A percentile compares a stretch with the other conserved stretches of the same genome.
Conservation (phyloP, 192 early-diverging fungal genomes). For the Chytriomyces hyalinus region DNA sequence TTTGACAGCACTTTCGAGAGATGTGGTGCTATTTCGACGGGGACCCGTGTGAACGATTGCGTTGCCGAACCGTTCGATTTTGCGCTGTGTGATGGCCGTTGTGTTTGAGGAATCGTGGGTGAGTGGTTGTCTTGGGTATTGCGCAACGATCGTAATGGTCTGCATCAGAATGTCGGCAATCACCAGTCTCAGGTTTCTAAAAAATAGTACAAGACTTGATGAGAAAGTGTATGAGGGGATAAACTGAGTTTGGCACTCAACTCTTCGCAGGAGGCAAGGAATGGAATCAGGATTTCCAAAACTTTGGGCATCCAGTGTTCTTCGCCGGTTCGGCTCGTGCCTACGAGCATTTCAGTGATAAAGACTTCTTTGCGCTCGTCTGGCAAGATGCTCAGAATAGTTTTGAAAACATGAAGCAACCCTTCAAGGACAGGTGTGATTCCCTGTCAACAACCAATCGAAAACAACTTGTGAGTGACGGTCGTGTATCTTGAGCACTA, state of each 20-base stretch:
- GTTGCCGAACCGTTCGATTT: constrained; percentile 14
- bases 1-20: not conserved
- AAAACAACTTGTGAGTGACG: not conserved
- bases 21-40: not conserved
- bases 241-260: not conserved
- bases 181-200: constrained; percentile 5
- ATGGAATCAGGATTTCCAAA: constrained; percentile 29
- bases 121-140: constrained; percentile 24
- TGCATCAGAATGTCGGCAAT: constrained; percentile 15
- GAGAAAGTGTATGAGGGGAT: not conserved
- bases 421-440: not conserved
- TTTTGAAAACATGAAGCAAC: constrained; percentile 3
- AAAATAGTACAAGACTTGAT: not conserved
- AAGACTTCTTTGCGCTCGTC: not conserved
- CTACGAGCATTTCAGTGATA: constrained; percentile 20
- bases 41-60: constrained; percentile 23
- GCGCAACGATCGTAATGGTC: constrained; percentile 8
- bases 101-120: not conserved
- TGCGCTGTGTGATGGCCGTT: constrained; percentile 2
- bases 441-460: not conserved
- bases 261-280: constrained; percentile 26
- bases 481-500: not conserved
- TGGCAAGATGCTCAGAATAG: constrained; percentile 8
- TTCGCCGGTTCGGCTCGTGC: not conserved
- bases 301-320: constrained; percentile 30